phyloP scores from a whole-genome alignment of 345 rosid genomes.

The Noccaea caerulescens region DNA sequence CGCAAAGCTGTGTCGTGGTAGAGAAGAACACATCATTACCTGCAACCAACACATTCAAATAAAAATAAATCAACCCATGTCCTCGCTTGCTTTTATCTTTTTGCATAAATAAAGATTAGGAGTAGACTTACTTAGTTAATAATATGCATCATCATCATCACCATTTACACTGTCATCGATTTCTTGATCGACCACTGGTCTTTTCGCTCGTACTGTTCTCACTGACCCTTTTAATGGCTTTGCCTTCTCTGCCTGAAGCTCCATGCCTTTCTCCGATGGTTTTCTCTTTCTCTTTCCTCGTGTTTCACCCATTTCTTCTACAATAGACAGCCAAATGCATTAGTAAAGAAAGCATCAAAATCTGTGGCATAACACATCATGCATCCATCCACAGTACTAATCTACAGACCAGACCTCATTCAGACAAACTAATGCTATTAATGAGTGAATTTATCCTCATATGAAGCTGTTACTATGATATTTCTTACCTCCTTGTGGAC shows the following conservation, averaged over 20 bases:
- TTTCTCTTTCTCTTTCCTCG: conserved; percentile 75
- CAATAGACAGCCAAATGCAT: conserved; percentile 36
- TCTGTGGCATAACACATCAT: conserved; percentile 7
- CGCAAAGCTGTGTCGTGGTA: conserved; percentile 15
- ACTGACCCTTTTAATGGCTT: conserved; percentile 69
- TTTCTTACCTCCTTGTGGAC: conserved; percentile 82
- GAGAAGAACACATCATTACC: conserved; percentile 26
- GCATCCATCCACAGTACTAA: conserved; percentile 24
- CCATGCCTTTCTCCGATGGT: conserved; percentile 97
- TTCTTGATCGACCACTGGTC: conserved; percentile 59
- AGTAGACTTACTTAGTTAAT: conserved; percentile 20
- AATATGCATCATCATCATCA: conserved; percentile 47
- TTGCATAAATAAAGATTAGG: conserved; percentile 14
- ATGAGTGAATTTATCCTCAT: conserved; percentile 12
- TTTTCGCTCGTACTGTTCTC: conserved; percentile 61
- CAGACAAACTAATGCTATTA: conserved; percentile 2
- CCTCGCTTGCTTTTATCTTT: not conserved
- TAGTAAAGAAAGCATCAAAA: conserved; percentile 30
- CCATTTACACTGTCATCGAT: conserved; percentile 57
- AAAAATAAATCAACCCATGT: not conserved
- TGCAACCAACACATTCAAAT: conserved; percentile 16
- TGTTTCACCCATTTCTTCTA: conserved; percentile 81
- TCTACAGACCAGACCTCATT: conserved; percentile 5
- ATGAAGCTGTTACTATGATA: conserved; percentile 10
- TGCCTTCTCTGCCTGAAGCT: conserved; percentile 91